Evolutionary conservation across 23 red algal genomes (phyloP), one percentile per base, ranked within the genome.

Genomic region (Gracilaria vermiculophylla): DNA sequence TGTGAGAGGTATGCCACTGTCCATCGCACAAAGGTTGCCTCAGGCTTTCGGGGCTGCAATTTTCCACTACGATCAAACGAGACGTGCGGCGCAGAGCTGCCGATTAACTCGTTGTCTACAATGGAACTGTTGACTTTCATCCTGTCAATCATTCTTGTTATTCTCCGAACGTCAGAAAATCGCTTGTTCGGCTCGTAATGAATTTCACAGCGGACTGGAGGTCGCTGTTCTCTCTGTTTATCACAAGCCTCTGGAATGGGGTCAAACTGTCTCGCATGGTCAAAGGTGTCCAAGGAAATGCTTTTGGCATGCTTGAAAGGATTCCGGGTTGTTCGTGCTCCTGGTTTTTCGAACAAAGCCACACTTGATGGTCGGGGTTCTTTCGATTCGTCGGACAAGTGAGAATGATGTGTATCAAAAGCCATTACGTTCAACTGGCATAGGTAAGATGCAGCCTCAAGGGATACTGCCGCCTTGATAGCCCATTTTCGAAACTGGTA

Each of bases 91-190:
- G 80, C 51, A 4, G 32, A 67, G 42, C 80, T 85, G 14, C 56
- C 56, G 37, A 85, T 67, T 45, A 85, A 69, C 80, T 85, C 80
- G 80, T 85, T 85, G 44, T 85, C 80, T 67, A 85, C 66, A 69
- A 85, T 47, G 13, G 80, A 85, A 24, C 32, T 69, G 36, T 85
- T 85, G 15, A 85, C 80, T 39, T 69, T 4, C 80, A 85, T 87
- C 20, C 43, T 36, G 35, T 74, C 31, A 32, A 87, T 32, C 5
- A 44, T 17, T 48, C 44, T 2, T 32, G 24, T 45, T 12, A 78
- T 78, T 43, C 29, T 34, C 33, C 55, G 55, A 60, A 25, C 5
- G 7, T 7, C 14, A 60, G 23, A 20, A 60, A 7, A 1, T 11
- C 1, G 23, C 23, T 60, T 60, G 55, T 29, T 27, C 11, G 21